Conservation (phyloP, 1,284 basidiomycete species). For the Apiotrichum gracile region DNA sequence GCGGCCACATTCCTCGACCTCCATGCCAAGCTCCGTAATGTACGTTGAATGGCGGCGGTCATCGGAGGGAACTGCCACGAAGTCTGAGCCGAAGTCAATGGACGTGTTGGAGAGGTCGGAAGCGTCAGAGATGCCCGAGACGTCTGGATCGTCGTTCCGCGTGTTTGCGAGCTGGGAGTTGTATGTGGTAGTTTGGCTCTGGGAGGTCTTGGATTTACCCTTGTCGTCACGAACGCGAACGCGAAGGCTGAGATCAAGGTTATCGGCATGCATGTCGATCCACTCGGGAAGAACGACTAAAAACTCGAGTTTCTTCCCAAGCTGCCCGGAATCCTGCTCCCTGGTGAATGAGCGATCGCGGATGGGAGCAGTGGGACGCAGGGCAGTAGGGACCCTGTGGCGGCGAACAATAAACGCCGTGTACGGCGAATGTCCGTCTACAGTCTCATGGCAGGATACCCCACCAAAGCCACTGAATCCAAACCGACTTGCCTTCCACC, state of each 20-base stretch:
- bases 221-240: conserved; percentile 22
- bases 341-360: conserved; percentile 27
- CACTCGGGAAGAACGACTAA: conserved; percentile 40
- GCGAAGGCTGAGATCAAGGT: conserved; percentile 31
- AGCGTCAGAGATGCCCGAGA: too few relatives aligned
- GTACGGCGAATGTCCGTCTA: conserved; percentile 6
- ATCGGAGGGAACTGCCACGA: too few relatives aligned
- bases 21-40: conserved; percentile 41
- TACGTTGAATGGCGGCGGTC: background rate
- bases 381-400: conserved; percentile 27
- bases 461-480: too few relatives aligned
- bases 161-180: too few relatives aligned
- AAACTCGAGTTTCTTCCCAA: conserved; percentile 34
- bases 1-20: conserved; percentile 40
- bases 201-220: background rate
- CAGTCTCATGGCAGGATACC: background rate
- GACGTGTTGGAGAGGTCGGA: background rate
- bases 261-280: conserved; percentile 37
- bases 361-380: conserved; percentile 4
- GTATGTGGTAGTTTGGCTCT: too few relatives aligned
- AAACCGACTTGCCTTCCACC: conserved; percentile 24
- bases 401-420: conserved; percentile 27
- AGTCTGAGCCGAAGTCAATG: background rate
- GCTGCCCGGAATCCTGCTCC: conserved; percentile 13
- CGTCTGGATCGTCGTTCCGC: too few relatives aligned